Evolutionary conservation across 139 green algal species (phyloP), one percentile per base, ranked within the genome.

Genomic region (Auxenochlorella pyrenoidosa): DNA sequence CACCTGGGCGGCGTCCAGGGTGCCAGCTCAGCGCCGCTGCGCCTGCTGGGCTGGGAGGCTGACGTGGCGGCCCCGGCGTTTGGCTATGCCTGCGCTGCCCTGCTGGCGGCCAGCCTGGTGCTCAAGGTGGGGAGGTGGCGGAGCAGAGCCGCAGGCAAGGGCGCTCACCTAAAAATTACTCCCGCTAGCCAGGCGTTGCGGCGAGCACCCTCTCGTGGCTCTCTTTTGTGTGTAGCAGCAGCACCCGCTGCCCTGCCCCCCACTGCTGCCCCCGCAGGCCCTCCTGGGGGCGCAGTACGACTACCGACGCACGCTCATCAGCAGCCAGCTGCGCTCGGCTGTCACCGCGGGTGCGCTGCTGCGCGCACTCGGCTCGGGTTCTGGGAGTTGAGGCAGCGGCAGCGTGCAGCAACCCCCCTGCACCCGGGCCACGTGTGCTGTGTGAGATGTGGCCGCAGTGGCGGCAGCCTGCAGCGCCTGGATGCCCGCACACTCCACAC

Each of bases 241-340:
- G n/a, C n/a, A n/a, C n/a, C n/a, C 8, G 12, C 47, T 12, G 12
- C 47, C 24, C 22, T 65, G 38, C 4, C 43, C 43, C 26, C 12
- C n/a, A 0, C 34, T 71, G 5, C 54, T 21, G 3, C 5, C 5
- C 12, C 40, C 4, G 63, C 90, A 92, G 88, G 95, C 93, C 6
- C 26, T 97, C 16, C 85, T 97, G 40, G 89, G 90, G 41, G 85
- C 84, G 22, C 95, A 97, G 44, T 98, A 96, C 90, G 92, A 88
- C 89, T 98, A 93, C 81, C 80, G 86, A 66, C 86, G 93, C 88
- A 87, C 87, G 40, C 83, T 89, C 3, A 77, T 95, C 10, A 66
- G 87, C 41, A 92, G 87, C 83, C 92, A 91, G 84, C 79, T 98
- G 78, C 91, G 94, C 1, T 86, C 91, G 0, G 91, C 87, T 4